Evolutionary conservation across 2,329 filamentous ascomycete species (phyloP).

Genomic region (Talaromyces sp.): DNA sequence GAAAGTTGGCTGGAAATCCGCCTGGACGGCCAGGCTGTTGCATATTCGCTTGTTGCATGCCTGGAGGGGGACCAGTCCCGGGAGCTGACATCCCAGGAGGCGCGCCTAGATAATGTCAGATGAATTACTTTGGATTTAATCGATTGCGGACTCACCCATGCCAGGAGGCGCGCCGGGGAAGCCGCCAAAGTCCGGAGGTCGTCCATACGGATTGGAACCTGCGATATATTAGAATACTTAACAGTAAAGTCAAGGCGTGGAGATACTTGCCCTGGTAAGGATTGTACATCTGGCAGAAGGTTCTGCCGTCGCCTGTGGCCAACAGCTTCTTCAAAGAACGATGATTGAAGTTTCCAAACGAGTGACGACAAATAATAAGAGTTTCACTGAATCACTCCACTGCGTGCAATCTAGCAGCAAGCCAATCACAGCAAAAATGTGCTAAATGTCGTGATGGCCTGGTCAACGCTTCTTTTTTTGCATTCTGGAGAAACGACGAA

Average conservation of each 20-base stretch:
- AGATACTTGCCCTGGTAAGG: conserved; percentile 35
- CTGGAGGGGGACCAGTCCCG: conserved; percentile 71
- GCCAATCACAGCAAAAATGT: not conserved
- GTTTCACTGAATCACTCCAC: not conserved
- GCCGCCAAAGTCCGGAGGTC: conserved; percentile 65
- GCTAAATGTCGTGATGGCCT: not conserved
- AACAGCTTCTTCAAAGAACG: not conserved
- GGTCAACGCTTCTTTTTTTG: not conserved
- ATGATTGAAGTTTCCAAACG: not conserved
- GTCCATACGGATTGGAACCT: conserved; percentile 58
- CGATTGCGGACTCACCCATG: conserved; percentile 57
- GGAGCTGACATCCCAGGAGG: conserved; percentile 75
- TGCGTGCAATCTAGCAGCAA: not conserved
- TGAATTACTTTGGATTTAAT: not conserved
- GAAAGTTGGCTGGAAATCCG: conserved; percentile 75
- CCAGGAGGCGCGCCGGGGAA: conserved; percentile 74
- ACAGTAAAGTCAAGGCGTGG: not conserved
- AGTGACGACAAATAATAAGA: not conserved
- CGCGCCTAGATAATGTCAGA: conserved; percentile 48
- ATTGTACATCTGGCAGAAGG: conserved; percentile 34
- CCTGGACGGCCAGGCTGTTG: conserved; percentile 74
- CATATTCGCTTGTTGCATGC: conserved; percentile 67
- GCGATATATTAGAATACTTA: conserved; percentile 10
- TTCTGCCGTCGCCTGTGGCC: not conserved
- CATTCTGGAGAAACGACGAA: not conserved